Base-by-base conservation (phyloP, 2,329 filamentous ascomycete species). In the Ophiocordyceps camponoti-rufipedis region DNA sequence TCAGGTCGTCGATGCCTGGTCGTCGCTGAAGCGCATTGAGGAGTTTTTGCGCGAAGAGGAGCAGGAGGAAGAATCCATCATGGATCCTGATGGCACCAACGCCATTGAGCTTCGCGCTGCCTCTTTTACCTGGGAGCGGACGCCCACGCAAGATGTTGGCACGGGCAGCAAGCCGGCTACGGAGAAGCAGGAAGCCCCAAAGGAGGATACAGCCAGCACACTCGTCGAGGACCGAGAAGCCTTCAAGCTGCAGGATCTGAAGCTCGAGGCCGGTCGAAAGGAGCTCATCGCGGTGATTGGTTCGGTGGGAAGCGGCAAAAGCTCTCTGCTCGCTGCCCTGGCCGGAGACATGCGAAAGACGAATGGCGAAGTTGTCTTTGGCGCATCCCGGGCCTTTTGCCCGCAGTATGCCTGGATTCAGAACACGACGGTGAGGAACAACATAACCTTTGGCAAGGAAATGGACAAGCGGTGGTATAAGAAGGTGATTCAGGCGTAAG, bases 321-420 rank as follows among this genome's bases (percentile, higher is more conserved):
- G 75, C 44, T 95, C 88, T 0, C 65, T 98, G 1, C 74, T 98
- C 3, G 83, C 86, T 32, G 87, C 89, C 0, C 66, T 98, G 42
- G 89, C 88, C 1, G 89, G 91, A 23, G 89, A 96, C 51, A 96
- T 96, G 89, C 78, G 87, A 41, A 82, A 81, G 59, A 93, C 84
- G 0, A 66, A 64, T 4, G 87, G 87, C 11, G 72, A 81, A 35
- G 73, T 93, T 6, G 72, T 76, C 0, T 73, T 91, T 53, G 85
- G 88, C 39, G 85, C 85, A 0, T 80, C 78, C 3, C 72, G 88
- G 49, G 85, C 89, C 0, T 95, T 94, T 55, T 96, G 91, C 52
- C 89, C 89, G 0, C 89, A 98, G 58, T 94, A 94, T 56, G 85
- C 91, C 0, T 98, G 91, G 91, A 94, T 98, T 43, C 89, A 96